Conservation (phyloP, 176 grass and related monocot species). For the Hordeum marinum region DNA sequence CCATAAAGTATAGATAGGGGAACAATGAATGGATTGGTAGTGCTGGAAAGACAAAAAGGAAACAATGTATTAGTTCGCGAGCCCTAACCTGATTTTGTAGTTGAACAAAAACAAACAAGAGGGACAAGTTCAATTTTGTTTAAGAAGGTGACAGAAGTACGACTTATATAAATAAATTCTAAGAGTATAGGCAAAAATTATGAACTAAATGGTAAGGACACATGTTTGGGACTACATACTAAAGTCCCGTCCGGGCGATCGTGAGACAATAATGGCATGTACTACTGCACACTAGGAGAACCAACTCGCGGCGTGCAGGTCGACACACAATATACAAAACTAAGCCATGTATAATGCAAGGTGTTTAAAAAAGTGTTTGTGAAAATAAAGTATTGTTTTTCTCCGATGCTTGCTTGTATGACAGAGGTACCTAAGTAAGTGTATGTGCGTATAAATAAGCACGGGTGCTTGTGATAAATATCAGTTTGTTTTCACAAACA, state of each 20-base stretch:
- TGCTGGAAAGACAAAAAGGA: slow-evolving; percentile 32
- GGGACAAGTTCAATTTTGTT: neutral
- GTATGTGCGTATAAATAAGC: too few species aligned
- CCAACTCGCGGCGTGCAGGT: neutral
- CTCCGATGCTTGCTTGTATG: too few species aligned
- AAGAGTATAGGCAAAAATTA: neutral
- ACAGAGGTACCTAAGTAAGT: too few species aligned
- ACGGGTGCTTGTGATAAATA: too few species aligned
- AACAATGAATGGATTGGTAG: slow-evolving; percentile 48
- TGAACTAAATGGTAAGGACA: neutral
- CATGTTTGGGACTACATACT: neutral
- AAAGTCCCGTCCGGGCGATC: neutral
- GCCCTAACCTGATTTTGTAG: neutral
- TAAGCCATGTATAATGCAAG: too few species aligned
- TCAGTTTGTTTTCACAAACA: too few species aligned
- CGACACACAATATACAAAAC: neutral
- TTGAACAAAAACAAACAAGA: neutral
- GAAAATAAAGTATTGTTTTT: too few species aligned
- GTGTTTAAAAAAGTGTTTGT: too few species aligned
- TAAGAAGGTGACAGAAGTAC: neutral
- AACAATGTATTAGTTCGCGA: neutral
- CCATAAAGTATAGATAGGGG: slow-evolving; percentile 70
- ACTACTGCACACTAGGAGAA: too few species aligned
- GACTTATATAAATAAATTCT: neutral
- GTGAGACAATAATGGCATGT: too few species aligned